Evolutionary conservation across 805 yeast species (phyloP), one percentile per base, ranked within the genome.

Genomic region (Kregervanrija delftensis): DNA sequence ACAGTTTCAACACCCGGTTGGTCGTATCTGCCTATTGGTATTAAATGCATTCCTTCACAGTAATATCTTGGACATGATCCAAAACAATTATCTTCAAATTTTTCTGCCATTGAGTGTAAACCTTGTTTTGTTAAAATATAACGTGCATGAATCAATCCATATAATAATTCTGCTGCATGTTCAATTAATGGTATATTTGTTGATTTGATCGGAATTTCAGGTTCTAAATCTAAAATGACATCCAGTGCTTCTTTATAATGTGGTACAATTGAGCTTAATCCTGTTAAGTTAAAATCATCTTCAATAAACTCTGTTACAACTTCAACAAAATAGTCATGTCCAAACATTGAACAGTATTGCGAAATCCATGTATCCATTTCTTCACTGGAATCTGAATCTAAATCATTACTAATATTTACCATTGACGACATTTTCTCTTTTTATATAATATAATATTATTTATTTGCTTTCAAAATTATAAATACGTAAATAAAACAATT

Each of bases 261-360:
- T 4, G 97, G 96, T 9, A 93, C 96, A 47, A 86, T 79, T 52
- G 82, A 76, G 31, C 84, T 74, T 42, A 93, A 72, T 1, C 98
- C 97, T 1, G 98, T 90, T 57, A 93, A 73, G 61, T 93, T 93
- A 73, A 93, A 93, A 54, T 93, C 98, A 64, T 93, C 99, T 56
- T 90, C 97, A 49, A 93, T 87, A 64, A 89, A 93, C 41, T 88
- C 96, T 40, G 86, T 88, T 1, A 89, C 75, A 5, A 93, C 96
- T 54, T 90, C 95, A 37, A 90, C 95, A 63, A 89, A 89, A 62
- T 82, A 91, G 59, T 93, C 95, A 61, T 86, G 91, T 17, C 91
- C 91, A 57, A 82, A 83, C 54, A 79, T 69, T 39, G 83, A 75
- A 59, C 95, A 85, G 63, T 82, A 87, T 53, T 81, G 81, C 48